Evolutionary conservation across 805 yeast species (phyloP).

Genomic region (Gaillardinia entomophila): DNA sequence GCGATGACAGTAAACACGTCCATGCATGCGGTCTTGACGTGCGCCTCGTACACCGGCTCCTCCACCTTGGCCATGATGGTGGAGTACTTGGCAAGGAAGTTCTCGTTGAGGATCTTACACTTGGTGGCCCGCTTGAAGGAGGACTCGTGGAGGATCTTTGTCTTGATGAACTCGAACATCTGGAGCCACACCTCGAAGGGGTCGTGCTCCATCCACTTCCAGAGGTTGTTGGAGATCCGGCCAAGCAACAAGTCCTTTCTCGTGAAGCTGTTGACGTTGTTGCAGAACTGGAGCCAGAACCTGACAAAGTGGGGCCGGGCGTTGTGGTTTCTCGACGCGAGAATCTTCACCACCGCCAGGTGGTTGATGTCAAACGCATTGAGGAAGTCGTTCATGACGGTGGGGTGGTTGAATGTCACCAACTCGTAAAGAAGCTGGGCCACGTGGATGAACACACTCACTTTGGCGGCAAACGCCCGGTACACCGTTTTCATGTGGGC

Average conservation of each 20-base stretch:
- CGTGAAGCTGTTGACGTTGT: slow-evolving; percentile 44
- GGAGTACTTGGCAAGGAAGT: slow-evolving; percentile 55
- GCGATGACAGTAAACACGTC: slow-evolving; percentile 44
- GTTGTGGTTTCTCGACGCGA: slow-evolving; percentile 47
- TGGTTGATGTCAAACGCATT: slow-evolving; percentile 65
- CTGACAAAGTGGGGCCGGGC: slow-evolving; percentile 48
- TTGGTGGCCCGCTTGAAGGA: slow-evolving; percentile 64
- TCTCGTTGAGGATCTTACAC: slow-evolving; percentile 72
- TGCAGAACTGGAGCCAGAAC: slow-evolving; percentile 54
- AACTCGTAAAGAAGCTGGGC: slow-evolving; percentile 52
- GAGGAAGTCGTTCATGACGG: slow-evolving; percentile 50
- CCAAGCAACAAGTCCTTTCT: slow-evolving; percentile 63
- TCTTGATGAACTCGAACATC: slow-evolving; percentile 44
- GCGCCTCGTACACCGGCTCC: slow-evolving; percentile 4
- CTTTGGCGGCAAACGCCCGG: slow-evolving; percentile 41
- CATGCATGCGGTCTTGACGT: slow-evolving; percentile 30
- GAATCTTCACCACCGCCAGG: slow-evolving; percentile 53
- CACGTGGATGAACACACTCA: slow-evolving; percentile 46
- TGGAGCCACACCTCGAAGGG: slow-evolving; percentile 32
- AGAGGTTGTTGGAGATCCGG: slow-evolving; percentile 59
- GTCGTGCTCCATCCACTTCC: slow-evolving; percentile 61
- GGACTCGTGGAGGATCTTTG: slow-evolving; percentile 51
- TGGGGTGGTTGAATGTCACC: slow-evolving; percentile 43
- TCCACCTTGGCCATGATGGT: slow-evolving; percentile 34
- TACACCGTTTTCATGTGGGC: slow-evolving; percentile 60